phyloP scores from a whole-genome alignment of 2,329 filamentous ascomycete genomes.

The Fusarium euwallaceae region DNA sequence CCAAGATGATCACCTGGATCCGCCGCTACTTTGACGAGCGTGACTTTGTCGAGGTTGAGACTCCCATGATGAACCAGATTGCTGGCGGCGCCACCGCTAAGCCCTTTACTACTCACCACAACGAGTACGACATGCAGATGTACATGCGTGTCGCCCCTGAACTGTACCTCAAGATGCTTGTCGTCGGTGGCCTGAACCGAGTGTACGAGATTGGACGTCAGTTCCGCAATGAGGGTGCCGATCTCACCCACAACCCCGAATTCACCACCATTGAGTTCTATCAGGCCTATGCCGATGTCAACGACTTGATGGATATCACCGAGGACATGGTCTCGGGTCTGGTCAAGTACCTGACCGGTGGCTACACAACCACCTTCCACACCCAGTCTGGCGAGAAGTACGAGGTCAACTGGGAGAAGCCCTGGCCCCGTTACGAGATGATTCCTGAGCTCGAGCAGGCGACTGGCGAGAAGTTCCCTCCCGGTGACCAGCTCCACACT shows the following conservation, averaged over 20 bases:
- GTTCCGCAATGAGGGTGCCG: constrained; percentile 88
- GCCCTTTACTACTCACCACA: constrained; percentile 96
- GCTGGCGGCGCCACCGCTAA: constrained; percentile 94
- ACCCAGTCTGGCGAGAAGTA: constrained; percentile 89
- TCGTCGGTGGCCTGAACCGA: constrained; percentile 92
- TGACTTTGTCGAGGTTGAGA: constrained; percentile 95
- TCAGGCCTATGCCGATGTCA: constrained; percentile 90
- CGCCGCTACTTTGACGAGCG: constrained; percentile 88
- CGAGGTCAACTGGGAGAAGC: constrained; percentile 95
- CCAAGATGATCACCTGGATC: constrained; percentile 90
- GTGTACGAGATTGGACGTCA: constrained; percentile 97
- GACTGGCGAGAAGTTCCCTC: constrained; percentile 93
- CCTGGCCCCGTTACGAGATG: constrained; percentile 96
- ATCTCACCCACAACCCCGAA: constrained; percentile 90
- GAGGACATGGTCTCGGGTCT: constrained; percentile 93
- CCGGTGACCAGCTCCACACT: constrained; percentile 90
- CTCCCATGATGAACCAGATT: constrained; percentile 96
- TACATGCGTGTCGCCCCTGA: constrained; percentile 96
- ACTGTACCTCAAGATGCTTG: constrained; percentile 94
- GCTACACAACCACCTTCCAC: constrained; percentile 87
- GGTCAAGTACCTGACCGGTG: constrained; percentile 89
- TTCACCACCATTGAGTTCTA: constrained; percentile 99
- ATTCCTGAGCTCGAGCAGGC: constrained; percentile 86
- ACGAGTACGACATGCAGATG: constrained; percentile 94
- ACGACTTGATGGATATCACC: constrained; percentile 84